phyloP scores from a whole-genome alignment of 331 rosid genomes.

The Pyracantha coccinea region DNA sequence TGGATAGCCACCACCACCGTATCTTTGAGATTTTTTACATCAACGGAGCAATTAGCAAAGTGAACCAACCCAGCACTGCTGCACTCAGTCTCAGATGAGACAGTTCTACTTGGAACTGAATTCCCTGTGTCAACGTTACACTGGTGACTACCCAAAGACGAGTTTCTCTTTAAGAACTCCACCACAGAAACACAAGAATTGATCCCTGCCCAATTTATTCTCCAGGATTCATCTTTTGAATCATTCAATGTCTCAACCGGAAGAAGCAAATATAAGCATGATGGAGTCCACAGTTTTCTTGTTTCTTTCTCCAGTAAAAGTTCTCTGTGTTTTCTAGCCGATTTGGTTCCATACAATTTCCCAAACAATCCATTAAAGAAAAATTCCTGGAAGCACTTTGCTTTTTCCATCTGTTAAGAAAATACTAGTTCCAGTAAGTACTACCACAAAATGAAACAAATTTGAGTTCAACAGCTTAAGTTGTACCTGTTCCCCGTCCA shows the following conservation, averaged over 20 bases:
- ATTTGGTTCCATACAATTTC: constrained; percentile 39
- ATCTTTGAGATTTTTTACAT: constrained; percentile 29
- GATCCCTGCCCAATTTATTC: constrained; percentile 64
- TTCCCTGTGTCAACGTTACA: constrained; percentile 15
- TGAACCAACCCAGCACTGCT: constrained; percentile 25
- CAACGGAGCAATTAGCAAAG: constrained; percentile 49
- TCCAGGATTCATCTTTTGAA: constrained; percentile 26
- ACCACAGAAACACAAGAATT: constrained; percentile 52
- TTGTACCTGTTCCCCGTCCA: constrained; percentile 72
- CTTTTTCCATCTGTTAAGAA: constrained; percentile 49
- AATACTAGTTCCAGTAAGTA: constrained; percentile 17
- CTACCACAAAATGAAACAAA: constrained; percentile 1
- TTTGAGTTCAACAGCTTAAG: constrained; percentile 6
- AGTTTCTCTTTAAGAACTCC: constrained; percentile 39
- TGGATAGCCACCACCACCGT: constrained; percentile 79
- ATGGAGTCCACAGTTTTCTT: constrained; percentile 44
- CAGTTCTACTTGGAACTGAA: constrained; percentile 15
- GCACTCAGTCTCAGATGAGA: constrained; percentile 27
- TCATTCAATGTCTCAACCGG: constrained; percentile 45
- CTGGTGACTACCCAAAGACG: constrained; percentile 24
- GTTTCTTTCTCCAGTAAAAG: constrained; percentile 54
- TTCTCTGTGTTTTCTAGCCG: constrained; percentile 26
- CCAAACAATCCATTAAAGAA: constrained; percentile 86
- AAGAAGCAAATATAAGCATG: constrained; percentile 61
- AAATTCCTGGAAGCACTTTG: constrained; percentile 78